Conservation (phyloP, 2,329 filamentous ascomycete species). For the Exophiala sideris region DNA sequence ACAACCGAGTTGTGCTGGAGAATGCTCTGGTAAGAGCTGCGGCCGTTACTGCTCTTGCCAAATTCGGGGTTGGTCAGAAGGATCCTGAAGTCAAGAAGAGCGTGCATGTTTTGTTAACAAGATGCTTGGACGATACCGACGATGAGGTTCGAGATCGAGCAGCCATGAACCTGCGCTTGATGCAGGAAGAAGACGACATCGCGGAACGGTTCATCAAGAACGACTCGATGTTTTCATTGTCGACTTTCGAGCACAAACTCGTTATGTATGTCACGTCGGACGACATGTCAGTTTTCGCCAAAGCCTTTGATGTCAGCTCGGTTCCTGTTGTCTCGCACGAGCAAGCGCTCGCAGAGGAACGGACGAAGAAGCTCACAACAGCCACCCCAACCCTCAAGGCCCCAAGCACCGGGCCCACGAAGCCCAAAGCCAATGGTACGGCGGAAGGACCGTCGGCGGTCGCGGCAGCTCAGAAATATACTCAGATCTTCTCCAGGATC, state of each 20-base stretch:
- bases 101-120: conserved; percentile 83
- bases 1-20: conserved; percentile 95
- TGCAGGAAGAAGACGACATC: conserved; percentile 86
- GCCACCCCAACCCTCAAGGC: conserved; percentile 92
- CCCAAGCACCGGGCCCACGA: conserved; percentile 74
- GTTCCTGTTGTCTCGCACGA: conserved; percentile 93
- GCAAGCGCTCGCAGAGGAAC: conserved; percentile 91
- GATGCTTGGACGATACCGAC: conserved; percentile 94
- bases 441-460: conserved; percentile 74
- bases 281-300: conserved; percentile 77
- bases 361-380: conserved; percentile 93
- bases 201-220: conserved; percentile 90
- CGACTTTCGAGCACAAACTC: conserved; percentile 93
- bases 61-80: conserved; percentile 95
- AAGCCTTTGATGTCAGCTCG: conserved; percentile 83
- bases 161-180: conserved; percentile 84
- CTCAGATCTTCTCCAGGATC: conserved; percentile 80
- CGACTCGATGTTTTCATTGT: conserved; percentile 91
- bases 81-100: conserved; percentile 96
- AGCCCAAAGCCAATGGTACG: conserved; percentile 63
- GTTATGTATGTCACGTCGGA: conserved; percentile 96
- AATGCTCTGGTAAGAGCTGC: conserved; percentile 94
- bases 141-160: conserved; percentile 97
- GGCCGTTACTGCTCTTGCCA: conserved; percentile 90
- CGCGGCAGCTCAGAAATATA: conserved; percentile 81